A percentile compares a stretch with the other conserved stretches of the same genome.
Conservation (phyloP, 1,284 basidiomycete species). For the Neolentinus lepideus region DNA sequence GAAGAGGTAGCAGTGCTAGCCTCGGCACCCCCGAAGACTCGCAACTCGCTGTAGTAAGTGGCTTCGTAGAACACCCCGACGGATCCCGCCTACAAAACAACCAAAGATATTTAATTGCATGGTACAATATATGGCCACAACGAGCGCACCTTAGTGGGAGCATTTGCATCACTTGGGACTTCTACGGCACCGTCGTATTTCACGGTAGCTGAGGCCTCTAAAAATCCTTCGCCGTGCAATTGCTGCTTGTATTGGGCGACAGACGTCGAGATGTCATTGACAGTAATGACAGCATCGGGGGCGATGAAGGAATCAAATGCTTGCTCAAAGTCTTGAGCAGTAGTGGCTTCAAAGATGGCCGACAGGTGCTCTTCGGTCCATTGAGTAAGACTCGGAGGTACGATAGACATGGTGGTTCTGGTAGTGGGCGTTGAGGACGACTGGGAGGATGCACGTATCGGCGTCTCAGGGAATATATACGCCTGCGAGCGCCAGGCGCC, state of each 20-base stretch:
- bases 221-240: constrained; percentile 2
- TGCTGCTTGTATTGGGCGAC: constrained; percentile 5
- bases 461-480: neutral
- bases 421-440: neutral
- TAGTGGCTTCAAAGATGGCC: constrained; percentile 25
- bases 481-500: neutral
- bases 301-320: constrained; percentile 28
- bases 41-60: neutral
- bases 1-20: neutral
- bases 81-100: neutral
- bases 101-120: neutral
- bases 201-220: constrained; percentile 4
- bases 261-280: constrained; percentile 19
- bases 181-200: constrained; percentile 7
- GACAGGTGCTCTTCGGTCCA: constrained; percentile 27
- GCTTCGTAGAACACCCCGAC: constrained; percentile 1
- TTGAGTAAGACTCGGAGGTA: constrained; percentile 26
- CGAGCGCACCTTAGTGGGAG: neutral
- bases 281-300: constrained; percentile 18
- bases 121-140: neutral
- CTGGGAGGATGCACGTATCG: neutral
- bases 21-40: neutral
- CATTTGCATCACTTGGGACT: constrained; percentile 4
- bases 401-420: constrained; percentile 15
- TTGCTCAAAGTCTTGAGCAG: constrained; percentile 19